Evolutionary conservation across 2,329 filamentous ascomycete genomes (phyloP).

Genomic region (Colletotrichum sp.): DNA sequence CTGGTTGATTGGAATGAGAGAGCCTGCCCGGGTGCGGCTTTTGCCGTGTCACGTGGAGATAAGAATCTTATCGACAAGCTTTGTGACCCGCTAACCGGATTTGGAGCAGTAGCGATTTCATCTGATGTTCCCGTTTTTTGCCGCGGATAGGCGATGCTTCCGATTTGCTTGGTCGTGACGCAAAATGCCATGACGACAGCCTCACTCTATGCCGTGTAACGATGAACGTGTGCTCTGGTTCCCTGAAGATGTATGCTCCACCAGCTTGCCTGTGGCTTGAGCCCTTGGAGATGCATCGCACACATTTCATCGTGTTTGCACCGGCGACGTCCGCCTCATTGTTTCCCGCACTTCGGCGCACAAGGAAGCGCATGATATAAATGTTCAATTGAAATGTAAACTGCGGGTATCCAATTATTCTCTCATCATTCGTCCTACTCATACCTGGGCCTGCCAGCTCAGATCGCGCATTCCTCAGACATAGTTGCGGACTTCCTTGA

Average conservation of each 20-base stretch:
- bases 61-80: not conserved
- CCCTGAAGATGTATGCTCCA: not conserved
- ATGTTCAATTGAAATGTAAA: not conserved
- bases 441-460: not conserved
- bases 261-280: not conserved
- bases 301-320: not conserved
- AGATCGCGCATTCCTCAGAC: not conserved
- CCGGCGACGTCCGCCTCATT: not conserved
- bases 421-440: not conserved
- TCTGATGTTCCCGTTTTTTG: not conserved
- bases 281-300: not conserved
- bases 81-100: not conserved
- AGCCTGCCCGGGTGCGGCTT: not conserved
- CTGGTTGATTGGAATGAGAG: constrained; percentile 10
- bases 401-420: not conserved
- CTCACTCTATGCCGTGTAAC: not conserved
- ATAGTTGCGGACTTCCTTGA: constrained; percentile 59
- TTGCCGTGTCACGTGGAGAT: constrained; percentile 18
- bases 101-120: not conserved
- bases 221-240: not conserved
- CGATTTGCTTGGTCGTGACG: not conserved
- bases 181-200: not conserved
- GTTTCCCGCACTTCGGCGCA: not conserved
- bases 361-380: not conserved
- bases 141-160: not conserved